Conservation (phyloP, 1,284 basidiomycete species). For the Ustilago tritici region DNA sequence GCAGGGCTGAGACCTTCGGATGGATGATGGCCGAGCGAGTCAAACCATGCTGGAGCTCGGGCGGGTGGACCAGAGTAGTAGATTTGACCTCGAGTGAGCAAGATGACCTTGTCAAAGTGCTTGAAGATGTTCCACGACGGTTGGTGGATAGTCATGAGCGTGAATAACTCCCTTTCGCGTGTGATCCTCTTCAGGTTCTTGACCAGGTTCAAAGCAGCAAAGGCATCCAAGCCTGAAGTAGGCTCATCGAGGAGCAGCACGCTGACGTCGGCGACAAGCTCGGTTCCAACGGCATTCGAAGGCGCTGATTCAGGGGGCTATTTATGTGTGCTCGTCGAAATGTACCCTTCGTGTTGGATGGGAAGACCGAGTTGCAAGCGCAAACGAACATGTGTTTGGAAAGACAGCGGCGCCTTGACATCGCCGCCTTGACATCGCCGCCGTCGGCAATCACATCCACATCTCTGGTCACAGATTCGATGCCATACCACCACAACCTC, state of each 20-base stretch:
- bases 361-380: background rate
- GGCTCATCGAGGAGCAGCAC: conserved; percentile 58
- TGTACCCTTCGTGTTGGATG: background rate
- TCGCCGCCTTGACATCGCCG: background rate
- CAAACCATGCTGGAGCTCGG: conserved; percentile 44
- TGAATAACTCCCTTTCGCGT: conserved; percentile 37
- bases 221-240: conserved; percentile 55
- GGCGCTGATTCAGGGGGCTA: background rate
- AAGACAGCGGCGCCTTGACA: background rate
- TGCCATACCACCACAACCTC: background rate
- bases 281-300: conserved; percentile 26
- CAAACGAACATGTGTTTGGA: background rate
- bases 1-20: conserved; percentile 54
- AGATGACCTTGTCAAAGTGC: conserved; percentile 50
- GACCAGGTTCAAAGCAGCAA: conserved; percentile 47
- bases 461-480: background rate
- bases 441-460: background rate
- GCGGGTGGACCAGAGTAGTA: conserved; percentile 54
- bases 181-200: conserved; percentile 51
- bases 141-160: conserved; percentile 60
- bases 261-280: conserved; percentile 50
- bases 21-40: conserved; percentile 25
- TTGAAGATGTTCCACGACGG: conserved; percentile 59
- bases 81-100: conserved; percentile 48
- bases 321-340: background rate